Percentiles rank a stretch among this genome's conserved stretches.
These are phyloP conservation scores for Soucietia sequanensis DNA, from an alignment of 805 yeast genomes.

Conservation along the genomic window DNA sequence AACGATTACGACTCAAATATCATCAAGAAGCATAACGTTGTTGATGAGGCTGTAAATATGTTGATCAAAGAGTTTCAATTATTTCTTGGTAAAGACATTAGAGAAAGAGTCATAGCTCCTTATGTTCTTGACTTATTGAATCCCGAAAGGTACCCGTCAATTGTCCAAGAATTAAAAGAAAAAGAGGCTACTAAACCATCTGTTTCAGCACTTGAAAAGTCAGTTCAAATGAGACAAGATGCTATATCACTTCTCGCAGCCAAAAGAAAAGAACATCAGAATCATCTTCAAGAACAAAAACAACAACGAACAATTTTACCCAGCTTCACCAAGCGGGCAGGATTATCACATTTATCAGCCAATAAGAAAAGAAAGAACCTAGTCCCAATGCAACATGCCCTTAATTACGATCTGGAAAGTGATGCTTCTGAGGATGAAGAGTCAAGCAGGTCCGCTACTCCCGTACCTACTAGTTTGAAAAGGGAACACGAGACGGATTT, in stretches of 20 bases:
- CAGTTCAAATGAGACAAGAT: conserved; percentile 18
- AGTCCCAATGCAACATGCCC: conserved; percentile 55
- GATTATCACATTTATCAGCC: conserved; percentile 9
- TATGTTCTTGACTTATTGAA: conserved; percentile 59
- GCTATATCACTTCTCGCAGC: conserved; percentile 25
- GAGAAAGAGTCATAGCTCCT: conserved; percentile 72
- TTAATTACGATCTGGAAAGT: conserved; percentile 39
- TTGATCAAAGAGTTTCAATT: conserved; percentile 63
- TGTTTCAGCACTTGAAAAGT: conserved; percentile 7
- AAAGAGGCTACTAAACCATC: conserved; percentile 19
- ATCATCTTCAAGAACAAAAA: conserved; percentile 3
- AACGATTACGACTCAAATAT: conserved; percentile 10
- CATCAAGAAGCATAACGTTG: conserved; percentile 27
- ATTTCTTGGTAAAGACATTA: conserved; percentile 66
- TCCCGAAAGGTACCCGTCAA: conserved; percentile 56
- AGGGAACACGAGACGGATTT: conserved; percentile 29
- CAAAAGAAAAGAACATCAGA: conserved; percentile 14
- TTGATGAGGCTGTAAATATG: conserved; percentile 57
- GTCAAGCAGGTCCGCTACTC: conserved; percentile 38
- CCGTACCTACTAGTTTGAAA: conserved; percentile 24
- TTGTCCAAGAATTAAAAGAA: conserved; percentile 33
- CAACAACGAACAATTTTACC: conserved; percentile 26
- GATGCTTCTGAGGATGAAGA: conserved; percentile 35
- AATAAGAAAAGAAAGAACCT: conserved; percentile 31
- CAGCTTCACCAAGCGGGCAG: conserved; percentile 32